phyloP scores from a whole-genome alignment of 139 green algal species.

The Cymbomonas tetramitiformis region DNA sequence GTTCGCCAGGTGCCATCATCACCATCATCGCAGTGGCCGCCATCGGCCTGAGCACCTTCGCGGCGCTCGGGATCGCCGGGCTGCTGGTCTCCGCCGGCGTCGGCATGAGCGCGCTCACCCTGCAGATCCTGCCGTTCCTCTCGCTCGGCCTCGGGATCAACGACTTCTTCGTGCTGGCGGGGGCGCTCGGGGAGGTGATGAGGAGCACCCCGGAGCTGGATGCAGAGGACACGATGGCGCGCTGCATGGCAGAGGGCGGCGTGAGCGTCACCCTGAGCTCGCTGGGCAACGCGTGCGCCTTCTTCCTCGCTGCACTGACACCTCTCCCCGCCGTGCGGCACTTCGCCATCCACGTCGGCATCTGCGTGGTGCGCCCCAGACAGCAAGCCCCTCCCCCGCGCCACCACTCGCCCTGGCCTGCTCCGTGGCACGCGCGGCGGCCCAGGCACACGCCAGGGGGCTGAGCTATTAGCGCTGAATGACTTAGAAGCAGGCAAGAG shows the following conservation, averaged over 20 bases:
- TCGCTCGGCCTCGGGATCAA: slow-evolving; percentile 13
- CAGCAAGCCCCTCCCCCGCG: too few species aligned
- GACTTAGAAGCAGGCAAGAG: too few species aligned
- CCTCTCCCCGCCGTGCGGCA: background rate
- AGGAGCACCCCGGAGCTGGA: too few species aligned
- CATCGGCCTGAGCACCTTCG: background rate
- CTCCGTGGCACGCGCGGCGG: too few species aligned
- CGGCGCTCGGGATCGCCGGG: background rate
- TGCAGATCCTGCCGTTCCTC: slow-evolving; percentile 17
- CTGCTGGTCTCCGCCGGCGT: too few species aligned
- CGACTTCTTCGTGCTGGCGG: slow-evolving; percentile 13
- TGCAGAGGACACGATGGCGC: background rate
- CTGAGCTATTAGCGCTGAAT: too few species aligned
- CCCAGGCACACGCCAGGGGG: too few species aligned
- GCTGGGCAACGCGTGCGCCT: slow-evolving; percentile 2
- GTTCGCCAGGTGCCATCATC: background rate
- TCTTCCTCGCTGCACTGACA: background rate
- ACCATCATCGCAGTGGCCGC: background rate
- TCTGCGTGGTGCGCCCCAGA: background rate
- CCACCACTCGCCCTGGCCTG: too few species aligned
- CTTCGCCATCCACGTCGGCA: slow-evolving; percentile 4
- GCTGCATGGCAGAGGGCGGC: background rate
- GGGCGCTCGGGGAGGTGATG: background rate
- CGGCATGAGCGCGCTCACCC: slow-evolving; percentile 5
- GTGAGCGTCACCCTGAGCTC: background rate